phyloP scores from a whole-genome alignment of 1,284 basidiomycete species.

The Heterobasidion occidentale region DNA sequence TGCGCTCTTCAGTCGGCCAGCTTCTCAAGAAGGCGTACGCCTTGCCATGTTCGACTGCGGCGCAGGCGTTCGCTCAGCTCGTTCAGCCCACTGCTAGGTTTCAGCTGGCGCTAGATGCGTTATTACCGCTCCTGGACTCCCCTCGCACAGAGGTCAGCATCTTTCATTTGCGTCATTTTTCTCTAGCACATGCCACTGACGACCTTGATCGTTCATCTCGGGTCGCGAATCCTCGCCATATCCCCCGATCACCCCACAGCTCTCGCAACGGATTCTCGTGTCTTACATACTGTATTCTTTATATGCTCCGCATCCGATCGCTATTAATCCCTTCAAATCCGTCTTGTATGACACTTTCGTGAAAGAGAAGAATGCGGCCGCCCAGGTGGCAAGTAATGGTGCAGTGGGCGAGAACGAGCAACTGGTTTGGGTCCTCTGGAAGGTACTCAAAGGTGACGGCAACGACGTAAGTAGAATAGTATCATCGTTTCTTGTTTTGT shows the following conservation, averaged over 20 bases:
- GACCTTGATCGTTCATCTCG: background rate
- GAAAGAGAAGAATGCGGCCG: conserved; percentile 54
- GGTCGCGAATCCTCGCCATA: background rate
- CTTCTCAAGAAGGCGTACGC: conserved; percentile 55
- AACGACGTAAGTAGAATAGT: conserved; percentile 49
- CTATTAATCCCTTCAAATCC: conserved; percentile 71
- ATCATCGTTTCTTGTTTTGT: conserved; percentile 1
- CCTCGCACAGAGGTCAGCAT: conserved; percentile 41
- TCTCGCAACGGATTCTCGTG: conserved; percentile 63
- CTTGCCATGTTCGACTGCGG: conserved; percentile 65
- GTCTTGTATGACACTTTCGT: conserved; percentile 56
- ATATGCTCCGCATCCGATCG: conserved; percentile 67
- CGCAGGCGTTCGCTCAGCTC: conserved; percentile 62
- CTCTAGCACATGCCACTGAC: background rate
- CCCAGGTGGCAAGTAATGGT: conserved; percentile 38
- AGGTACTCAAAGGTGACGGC: conserved; percentile 71
- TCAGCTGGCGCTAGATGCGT: conserved; percentile 69
- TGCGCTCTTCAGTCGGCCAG: conserved; percentile 47
- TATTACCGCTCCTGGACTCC: conserved; percentile 60
- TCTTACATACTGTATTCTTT: conserved; percentile 70
- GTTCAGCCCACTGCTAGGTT: conserved; percentile 66
- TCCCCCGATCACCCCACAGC: conserved; percentile 27
- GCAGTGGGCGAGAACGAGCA: conserved; percentile 60
- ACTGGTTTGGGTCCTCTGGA: conserved; percentile 76
- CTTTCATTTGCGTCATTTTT: background rate